A percentile compares a stretch with the other conserved stretches of the same genome.
These are phyloP conservation scores for Nigrograna mackinnonii DNA, from an alignment of 2,329 filamentous ascomycete species.

Conservation along the genomic window DNA sequence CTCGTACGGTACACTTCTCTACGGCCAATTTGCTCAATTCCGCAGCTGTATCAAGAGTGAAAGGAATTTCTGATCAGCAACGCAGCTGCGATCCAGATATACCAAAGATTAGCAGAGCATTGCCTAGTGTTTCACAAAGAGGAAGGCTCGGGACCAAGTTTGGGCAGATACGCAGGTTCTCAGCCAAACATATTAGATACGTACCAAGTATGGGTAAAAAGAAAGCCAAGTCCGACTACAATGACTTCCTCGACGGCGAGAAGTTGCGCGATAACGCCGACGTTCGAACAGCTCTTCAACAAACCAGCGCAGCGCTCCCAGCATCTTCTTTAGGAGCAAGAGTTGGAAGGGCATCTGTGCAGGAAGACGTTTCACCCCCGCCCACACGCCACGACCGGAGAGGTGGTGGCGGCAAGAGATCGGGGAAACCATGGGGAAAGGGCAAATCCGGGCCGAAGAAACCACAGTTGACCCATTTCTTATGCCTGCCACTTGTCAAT, in stretches of 20 bases:
- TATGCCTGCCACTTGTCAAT: conserved; percentile 74
- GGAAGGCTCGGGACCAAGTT: no score
- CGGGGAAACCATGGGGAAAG: conserved; percentile 3
- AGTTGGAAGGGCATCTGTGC: no score
- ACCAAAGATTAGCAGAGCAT: no score
- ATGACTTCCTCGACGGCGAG: conserved; percentile 39
- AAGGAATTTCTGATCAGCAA: no score
- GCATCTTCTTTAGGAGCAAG: no score
- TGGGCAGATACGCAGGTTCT: no score
- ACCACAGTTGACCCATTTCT: conserved; percentile 69
- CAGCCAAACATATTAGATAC: not conserved
- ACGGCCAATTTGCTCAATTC: no score
- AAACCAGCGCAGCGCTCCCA: not conserved
- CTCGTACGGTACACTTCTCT: no score
- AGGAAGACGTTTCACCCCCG: conserved; percentile 15
- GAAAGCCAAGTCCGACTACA: conserved; percentile 34
- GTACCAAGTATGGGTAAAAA: conserved; percentile 30
- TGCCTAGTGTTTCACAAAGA: no score
- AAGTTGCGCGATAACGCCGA: conserved; percentile 30
- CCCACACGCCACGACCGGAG: conserved; percentile 7
- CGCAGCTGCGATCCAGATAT: no score
- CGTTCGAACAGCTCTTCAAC: conserved; percentile 25
- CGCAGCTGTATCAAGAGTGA: no score
- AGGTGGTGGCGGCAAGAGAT: not conserved
- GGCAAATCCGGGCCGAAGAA: conserved; percentile 32